Conservation (phyloP, 2,329 filamentous ascomycete genomes). For the Ustulina deusta region DNA sequence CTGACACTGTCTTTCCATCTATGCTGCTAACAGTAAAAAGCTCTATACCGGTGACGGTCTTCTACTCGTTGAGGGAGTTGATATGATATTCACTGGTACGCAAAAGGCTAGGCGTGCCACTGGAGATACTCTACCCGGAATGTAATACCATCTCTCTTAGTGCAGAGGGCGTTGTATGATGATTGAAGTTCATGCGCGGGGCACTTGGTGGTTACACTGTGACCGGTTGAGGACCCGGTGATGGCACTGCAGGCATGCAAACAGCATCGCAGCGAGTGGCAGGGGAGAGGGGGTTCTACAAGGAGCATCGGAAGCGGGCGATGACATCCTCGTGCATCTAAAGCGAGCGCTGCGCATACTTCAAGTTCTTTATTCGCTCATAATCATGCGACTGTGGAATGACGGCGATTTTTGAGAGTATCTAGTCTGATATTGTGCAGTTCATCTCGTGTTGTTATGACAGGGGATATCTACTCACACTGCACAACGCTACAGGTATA, state of each 20-base stretch:
- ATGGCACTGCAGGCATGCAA: slow-evolving; percentile 11
- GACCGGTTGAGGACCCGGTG: slow-evolving; percentile 2
- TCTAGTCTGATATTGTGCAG: background rate
- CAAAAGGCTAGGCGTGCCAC: background rate
- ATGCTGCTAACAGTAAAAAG: background rate
- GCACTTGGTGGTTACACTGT: slow-evolving; percentile 17
- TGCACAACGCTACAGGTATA: background rate
- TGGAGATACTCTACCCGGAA: background rate
- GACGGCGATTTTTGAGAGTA: background rate
- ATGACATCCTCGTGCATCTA: slow-evolving; percentile 36
- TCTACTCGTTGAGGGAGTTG: background rate
- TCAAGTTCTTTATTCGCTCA: background rate
- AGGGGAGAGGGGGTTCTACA: background rate
- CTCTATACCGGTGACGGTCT: background rate
- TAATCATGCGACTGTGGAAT: slow-evolving; percentile 5
- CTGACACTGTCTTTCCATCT: background rate
- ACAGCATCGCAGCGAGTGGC: background rate
- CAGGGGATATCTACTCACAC: background rate
- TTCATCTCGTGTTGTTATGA: background rate
- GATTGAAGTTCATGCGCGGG: background rate
- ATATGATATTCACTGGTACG: background rate
- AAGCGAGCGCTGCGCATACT: slow-evolving; percentile 4
- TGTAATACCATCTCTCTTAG: background rate
- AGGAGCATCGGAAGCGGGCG: slow-evolving; percentile 29
- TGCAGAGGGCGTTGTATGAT: background rate